Conservation (phyloP, 768 basidiomycete genomes). For the Lactarius hatsudake region DNA sequence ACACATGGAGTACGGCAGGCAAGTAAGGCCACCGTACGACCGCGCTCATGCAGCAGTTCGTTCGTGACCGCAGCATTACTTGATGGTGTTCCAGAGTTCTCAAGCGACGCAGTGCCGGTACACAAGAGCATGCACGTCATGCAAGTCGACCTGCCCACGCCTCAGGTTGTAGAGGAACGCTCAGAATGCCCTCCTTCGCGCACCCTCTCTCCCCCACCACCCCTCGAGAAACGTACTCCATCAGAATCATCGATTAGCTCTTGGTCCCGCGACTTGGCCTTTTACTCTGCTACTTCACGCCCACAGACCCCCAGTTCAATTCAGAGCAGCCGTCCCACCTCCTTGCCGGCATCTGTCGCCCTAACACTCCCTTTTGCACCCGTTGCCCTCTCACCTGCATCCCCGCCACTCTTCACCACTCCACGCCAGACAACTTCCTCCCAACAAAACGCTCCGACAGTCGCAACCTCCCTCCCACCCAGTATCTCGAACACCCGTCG, state of each 20-base stretch:
- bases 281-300: constrained; percentile 20
- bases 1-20: neutral
- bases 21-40: neutral
- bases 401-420: constrained; percentile 6
- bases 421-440: constrained; percentile 10
- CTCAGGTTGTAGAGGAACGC: constrained; percentile 1
- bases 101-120: neutral
- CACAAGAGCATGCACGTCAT: constrained; percentile 24
- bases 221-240: constrained; percentile 17
- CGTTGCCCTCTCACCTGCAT: neutral
- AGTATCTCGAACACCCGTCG: neutral
- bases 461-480: constrained; percentile 10
- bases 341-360: constrained; percentile 8
- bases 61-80: constrained; percentile 17
- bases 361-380: constrained; percentile 12
- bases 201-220: neutral
- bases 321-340: constrained; percentile 16
- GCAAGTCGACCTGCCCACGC: constrained; percentile 19
- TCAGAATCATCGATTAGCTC: constrained; percentile 19
- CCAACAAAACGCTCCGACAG: neutral
- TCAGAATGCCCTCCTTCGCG: neutral
- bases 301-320: constrained; percentile 23
- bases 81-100: constrained; percentile 9
- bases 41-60: constrained; percentile 23
- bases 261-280: constrained; percentile 20